Base-by-base conservation (phyloP, 2,329 filamentous ascomycete species). In the Penicillium capsulatum region DNA sequence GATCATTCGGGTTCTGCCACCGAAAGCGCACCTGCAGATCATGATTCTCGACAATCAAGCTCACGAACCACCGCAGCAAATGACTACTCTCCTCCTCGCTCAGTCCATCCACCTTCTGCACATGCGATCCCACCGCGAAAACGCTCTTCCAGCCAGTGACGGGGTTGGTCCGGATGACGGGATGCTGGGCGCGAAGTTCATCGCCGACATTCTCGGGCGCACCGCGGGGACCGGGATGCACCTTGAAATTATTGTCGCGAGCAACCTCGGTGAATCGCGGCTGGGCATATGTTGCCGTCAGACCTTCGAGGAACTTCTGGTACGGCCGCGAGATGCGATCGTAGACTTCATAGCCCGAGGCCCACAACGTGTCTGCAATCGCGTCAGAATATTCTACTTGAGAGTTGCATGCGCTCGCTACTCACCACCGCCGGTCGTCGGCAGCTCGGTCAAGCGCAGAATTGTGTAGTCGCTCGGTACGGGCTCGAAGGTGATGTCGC, bases 151-250 rank as follows among this genome's bases (percentile, higher is more conserved):
- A 66, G 44, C 67, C 61, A 13, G 54, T 66, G 42, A 55, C 59
- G 10, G 53, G 79, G 51, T 82, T 81, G 4, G 77, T 81, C 2
- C 79, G 70, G 44, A 69, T 44, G 43, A 63, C 44, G 35, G 63
- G 60, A 55, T 72, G 68, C 4, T 63, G 64, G 0, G 77, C 71
- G 28, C 57, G 60, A 24, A 82, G 66, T 16, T 70, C 67, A 3
- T 63, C 61, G 29, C 79, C 79, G 14, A 75, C 64, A 49, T 83
- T 83, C 41, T 79, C 64, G 1, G 77, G 77, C 1, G 74, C 74
- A 1, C 79, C 79, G 6, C 60, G 54, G 3, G 55, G 53, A 1
- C 50, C 57, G 3, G 47, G 47, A 30, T 57, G 58, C 6, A 68
- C 42, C 11, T 58, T 44, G 17, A 63, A 58, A 14, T 54, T 50